phyloP scores from a whole-genome alignment of 139 green algal species.

The Tetraselmis striata region DNA sequence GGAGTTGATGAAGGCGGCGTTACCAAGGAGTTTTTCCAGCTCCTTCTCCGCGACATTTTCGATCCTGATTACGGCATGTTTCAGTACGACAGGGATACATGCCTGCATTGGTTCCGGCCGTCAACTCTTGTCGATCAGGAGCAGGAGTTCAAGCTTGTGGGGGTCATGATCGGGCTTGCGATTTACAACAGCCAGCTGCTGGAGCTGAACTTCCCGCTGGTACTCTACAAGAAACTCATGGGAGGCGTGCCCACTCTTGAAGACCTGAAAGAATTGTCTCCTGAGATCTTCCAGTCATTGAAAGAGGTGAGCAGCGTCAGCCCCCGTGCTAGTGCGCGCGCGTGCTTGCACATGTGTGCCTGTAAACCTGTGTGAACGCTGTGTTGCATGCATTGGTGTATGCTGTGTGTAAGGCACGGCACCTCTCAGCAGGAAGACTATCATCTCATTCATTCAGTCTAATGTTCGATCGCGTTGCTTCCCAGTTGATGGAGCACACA shows the following conservation, averaged over 20 bases:
- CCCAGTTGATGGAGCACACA: slow-evolving; percentile 31
- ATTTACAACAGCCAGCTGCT: slow-evolving; percentile 90
- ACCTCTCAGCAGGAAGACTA: too few species aligned
- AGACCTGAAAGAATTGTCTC: slow-evolving; percentile 31
- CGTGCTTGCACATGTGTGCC: too few species aligned
- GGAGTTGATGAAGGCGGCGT: slow-evolving; percentile 83
- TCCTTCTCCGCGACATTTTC: slow-evolving; percentile 62
- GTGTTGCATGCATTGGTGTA: too few species aligned
- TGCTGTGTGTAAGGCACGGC: too few species aligned
- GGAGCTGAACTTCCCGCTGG: slow-evolving; percentile 72
- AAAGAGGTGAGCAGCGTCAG: too few species aligned
- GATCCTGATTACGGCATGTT: slow-evolving; percentile 83
- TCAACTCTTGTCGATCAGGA: slow-evolving; percentile 42
- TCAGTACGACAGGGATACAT: slow-evolving; percentile 44
- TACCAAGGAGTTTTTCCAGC: slow-evolving; percentile 89
- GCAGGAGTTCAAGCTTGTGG: slow-evolving; percentile 80
- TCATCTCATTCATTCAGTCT: too few species aligned
- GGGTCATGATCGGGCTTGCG: slow-evolving; percentile 78
- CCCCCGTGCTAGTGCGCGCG: too few species aligned
- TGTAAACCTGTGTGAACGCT: too few species aligned
- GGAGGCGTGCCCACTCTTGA: slow-evolving; percentile 33
- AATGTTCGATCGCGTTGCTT: too few species aligned
- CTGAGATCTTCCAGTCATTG: neutral
- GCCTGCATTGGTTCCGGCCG: slow-evolving; percentile 49
- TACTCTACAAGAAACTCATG: slow-evolving; percentile 79